These are phyloP conservation scores for Simmondsia chinensis DNA, from an alignment of 148 eudicot species.

Conservation along the genomic window DNA sequence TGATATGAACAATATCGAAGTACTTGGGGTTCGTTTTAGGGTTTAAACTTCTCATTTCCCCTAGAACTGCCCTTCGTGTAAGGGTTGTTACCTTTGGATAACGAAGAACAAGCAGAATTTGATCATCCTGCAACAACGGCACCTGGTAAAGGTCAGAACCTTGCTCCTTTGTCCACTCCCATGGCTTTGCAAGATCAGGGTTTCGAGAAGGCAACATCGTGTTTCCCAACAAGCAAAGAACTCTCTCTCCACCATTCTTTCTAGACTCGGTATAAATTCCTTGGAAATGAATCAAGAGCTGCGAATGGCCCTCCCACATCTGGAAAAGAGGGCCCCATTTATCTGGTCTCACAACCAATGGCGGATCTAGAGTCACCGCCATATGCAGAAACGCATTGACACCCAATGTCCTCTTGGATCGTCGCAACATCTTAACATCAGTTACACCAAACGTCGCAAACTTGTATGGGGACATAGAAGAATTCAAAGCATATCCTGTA, in stretches of 20 bases:
- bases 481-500: conserved; percentile 10
- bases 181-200: conserved; percentile 49
- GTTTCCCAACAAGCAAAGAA: conserved; percentile 76
- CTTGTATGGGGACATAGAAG: conserved; percentile 24
- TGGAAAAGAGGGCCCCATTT: conserved; percentile 27
- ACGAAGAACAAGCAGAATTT: conserved; percentile 50
- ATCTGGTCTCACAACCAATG: conserved; percentile 17
- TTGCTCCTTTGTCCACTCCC: conserved; percentile 45
- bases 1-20: conserved; percentile 59
- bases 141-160: conserved; percentile 32
- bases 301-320: conserved; percentile 55
- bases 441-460: conserved; percentile 61
- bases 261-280: conserved; percentile 63
- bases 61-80: conserved; percentile 40
- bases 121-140: conserved; percentile 65
- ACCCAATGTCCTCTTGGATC: conserved; percentile 30
- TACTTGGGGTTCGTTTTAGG: conserved; percentile 43
- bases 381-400: conserved; percentile 56
- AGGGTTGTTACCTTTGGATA: conserved; percentile 51
- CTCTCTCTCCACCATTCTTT: conserved; percentile 48
- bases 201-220: conserved; percentile 66
- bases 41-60: conserved; percentile 70
- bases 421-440: conserved; percentile 40
- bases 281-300: conserved; percentile 46
- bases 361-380: conserved; percentile 41